Conservation (phyloP, 768 basidiomycete genomes). For the button mushroom (Agaricus bisporus) region DNA sequence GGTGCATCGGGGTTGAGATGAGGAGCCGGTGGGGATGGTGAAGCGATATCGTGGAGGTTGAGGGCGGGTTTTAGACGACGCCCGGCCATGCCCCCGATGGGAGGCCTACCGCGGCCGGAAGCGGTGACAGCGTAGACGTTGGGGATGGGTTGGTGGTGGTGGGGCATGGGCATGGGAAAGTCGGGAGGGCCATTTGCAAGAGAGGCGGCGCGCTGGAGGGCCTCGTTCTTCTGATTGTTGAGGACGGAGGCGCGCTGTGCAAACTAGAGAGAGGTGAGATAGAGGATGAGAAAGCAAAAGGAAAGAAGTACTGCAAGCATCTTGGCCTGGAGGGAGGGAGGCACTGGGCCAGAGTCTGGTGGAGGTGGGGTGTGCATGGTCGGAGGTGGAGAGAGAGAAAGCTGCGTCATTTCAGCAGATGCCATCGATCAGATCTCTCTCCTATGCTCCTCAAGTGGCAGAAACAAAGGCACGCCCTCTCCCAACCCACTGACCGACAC, state of each 20-base stretch:
- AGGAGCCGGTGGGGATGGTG: not conserved
- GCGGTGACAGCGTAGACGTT: slow-evolving; percentile 17
- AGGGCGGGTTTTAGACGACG: slow-evolving; percentile 50
- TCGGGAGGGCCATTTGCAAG: not conserved
- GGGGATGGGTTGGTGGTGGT: slow-evolving; percentile 3
- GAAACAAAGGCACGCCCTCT: slow-evolving; percentile 20
- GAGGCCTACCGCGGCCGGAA: slow-evolving; percentile 4
- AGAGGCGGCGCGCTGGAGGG: slow-evolving; percentile 5
- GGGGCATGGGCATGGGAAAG: slow-evolving; percentile 30
- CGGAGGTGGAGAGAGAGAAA: not conserved
- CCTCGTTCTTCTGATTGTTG: slow-evolving; percentile 9
- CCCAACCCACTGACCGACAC: not conserved
- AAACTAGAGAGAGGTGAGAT: slow-evolving; percentile 3
- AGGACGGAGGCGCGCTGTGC: slow-evolving; percentile 9
- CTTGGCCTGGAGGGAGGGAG: slow-evolving; percentile 86
- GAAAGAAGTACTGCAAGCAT: slow-evolving; percentile 69
- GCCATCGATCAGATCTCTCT: slow-evolving; percentile 6
- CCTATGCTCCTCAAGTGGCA: slow-evolving; percentile 34
- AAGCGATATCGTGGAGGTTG: slow-evolving; percentile 53
- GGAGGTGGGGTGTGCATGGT: slow-evolving; percentile 11
- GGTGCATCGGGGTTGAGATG: not conserved
- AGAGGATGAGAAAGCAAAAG: slow-evolving; percentile 19
- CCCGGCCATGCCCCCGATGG: slow-evolving; percentile 28
- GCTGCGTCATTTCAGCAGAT: slow-evolving; percentile 2
- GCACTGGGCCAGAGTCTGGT: slow-evolving; percentile 56